A percentile compares a stretch with the other conserved stretches of the same genome.
Conservation (phyloP, 257 asterid species). For the Verbena officinalis region DNA sequence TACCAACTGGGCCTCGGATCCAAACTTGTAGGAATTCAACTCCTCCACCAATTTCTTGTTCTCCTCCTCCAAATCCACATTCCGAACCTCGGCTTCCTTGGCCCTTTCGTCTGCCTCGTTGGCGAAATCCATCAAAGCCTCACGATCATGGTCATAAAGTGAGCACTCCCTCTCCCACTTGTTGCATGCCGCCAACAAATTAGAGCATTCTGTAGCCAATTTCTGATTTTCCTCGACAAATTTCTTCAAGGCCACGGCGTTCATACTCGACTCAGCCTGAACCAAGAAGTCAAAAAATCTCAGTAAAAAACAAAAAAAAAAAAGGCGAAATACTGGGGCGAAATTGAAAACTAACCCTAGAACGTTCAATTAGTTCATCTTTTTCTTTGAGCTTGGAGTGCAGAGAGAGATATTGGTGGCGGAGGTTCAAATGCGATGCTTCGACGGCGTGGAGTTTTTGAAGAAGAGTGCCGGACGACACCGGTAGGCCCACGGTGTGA, state of each 20-base stretch:
- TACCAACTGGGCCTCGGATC: conserved; percentile 52
- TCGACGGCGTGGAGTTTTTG: conserved; percentile 73
- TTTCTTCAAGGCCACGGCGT: conserved; percentile 87
- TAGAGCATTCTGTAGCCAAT: conserved; percentile 73
- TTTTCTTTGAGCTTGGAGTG: conserved; percentile 71
- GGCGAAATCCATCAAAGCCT: conserved; percentile 93
- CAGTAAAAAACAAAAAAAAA: background rate
- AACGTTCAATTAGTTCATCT: conserved; percentile 63
- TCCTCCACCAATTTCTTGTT: conserved; percentile 57
- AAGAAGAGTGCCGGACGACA: conserved; percentile 57
- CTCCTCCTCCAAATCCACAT: conserved; percentile 66
- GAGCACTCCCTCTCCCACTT: conserved; percentile 94
- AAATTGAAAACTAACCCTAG: conserved; percentile 57
- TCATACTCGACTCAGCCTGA: conserved; percentile 90
- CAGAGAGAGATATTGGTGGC: conserved; percentile 53
- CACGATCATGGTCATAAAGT: conserved; percentile 87
- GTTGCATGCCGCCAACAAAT: conserved; percentile 67
- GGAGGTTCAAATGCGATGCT: conserved; percentile 50
- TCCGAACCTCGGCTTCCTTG: conserved; percentile 71
- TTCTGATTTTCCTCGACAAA: conserved; percentile 95
- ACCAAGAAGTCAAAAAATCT: conserved; percentile 2
- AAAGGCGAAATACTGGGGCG: background rate
- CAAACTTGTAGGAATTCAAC: conserved; percentile 48
- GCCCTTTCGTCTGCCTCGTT: conserved; percentile 96
- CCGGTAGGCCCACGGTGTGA: conserved; percentile 70